Evolutionary conservation across 345 rosid genomes (phyloP).

Genomic region (Ceriops decandra): DNA sequence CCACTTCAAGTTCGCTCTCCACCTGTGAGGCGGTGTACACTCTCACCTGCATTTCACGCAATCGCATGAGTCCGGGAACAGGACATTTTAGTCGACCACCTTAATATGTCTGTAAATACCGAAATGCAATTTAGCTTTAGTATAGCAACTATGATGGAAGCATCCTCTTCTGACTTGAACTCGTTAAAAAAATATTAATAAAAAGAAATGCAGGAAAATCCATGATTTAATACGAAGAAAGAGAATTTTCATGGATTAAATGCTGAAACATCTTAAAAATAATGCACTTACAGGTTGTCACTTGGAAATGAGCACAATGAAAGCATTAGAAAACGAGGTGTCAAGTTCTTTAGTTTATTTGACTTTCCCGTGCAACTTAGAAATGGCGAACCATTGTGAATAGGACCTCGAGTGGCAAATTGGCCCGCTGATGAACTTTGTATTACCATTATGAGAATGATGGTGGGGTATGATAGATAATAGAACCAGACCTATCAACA

Average conservation of each 20-base stretch:
- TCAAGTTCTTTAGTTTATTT: background rate
- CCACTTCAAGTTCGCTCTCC: conserved; percentile 59
- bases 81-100: background rate
- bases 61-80: conserved; percentile 19
- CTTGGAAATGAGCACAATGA: background rate
- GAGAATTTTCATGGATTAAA: too few relatives aligned
- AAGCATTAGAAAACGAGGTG: background rate
- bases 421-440: background rate
- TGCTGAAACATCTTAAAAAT: background rate
- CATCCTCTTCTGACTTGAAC: too few relatives aligned
- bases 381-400: background rate
- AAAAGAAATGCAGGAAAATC: too few relatives aligned
- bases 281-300: background rate
- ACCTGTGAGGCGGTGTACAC: conserved; percentile 64
- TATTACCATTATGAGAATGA: background rate
- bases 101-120: too few relatives aligned
- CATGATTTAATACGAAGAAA: too few relatives aligned
- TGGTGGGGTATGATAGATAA: background rate
- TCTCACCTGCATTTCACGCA: conserved; percentile 47
- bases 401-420: background rate
- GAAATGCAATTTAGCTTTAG: too few relatives aligned
- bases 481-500: conserved; percentile 5
- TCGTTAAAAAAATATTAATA: too few relatives aligned
- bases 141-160: too few relatives aligned
- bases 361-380: background rate